A percentile compares a stretch with the other conserved stretches of the same genome.
Evolutionary conservation across 1,139 yeast species (phyloP).

Genomic region (Magnusiomyces starmeri): DNA sequence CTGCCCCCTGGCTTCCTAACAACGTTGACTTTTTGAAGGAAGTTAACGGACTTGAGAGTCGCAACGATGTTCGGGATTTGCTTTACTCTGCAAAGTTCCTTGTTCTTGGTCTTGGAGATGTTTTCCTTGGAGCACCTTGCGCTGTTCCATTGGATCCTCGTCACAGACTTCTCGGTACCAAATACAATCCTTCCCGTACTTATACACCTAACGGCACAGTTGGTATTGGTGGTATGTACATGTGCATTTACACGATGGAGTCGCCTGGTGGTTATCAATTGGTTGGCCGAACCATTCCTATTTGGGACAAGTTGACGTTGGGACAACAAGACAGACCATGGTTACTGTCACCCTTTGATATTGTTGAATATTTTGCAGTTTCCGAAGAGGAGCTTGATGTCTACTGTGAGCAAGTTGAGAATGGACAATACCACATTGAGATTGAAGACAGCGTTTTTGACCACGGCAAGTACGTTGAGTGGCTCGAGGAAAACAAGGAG

Average conservation of each 20-base stretch:
- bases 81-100: slow-evolving; percentile 81
- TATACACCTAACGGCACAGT: slow-evolving; percentile 95
- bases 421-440: slow-evolving; percentile 73
- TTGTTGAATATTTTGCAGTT: slow-evolving; percentile 89
- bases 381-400: slow-evolving; percentile 71
- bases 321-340: slow-evolving; percentile 77
- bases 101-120: slow-evolving; percentile 95
- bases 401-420: slow-evolving; percentile 64
- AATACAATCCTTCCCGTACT: slow-evolving; percentile 94
- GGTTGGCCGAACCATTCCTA: slow-evolving; percentile 93
- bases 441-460: slow-evolving; percentile 75
- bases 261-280: slow-evolving; percentile 98
- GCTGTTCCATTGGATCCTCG: slow-evolving; percentile 97
- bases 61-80: slow-evolving; percentile 73
- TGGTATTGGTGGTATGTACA: slow-evolving; percentile 96
- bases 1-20: slow-evolving; percentile 97
- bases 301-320: slow-evolving; percentile 88
- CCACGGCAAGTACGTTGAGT: slow-evolving; percentile 65
- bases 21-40: slow-evolving; percentile 91
- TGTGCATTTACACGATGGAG: slow-evolving; percentile 97
- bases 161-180: slow-evolving; percentile 84
- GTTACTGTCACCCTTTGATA: slow-evolving; percentile 87
- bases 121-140: slow-evolving; percentile 95
- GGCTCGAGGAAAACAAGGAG: slow-evolving; percentile 66
- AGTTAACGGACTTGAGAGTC: slow-evolving; percentile 64